A percentile compares a stretch with the other conserved stretches of the same genome.
These are phyloP conservation scores for Sordariomycetes sp. DNA, from an alignment of 2,329 filamentous ascomycete species.

Conservation along the genomic window DNA sequence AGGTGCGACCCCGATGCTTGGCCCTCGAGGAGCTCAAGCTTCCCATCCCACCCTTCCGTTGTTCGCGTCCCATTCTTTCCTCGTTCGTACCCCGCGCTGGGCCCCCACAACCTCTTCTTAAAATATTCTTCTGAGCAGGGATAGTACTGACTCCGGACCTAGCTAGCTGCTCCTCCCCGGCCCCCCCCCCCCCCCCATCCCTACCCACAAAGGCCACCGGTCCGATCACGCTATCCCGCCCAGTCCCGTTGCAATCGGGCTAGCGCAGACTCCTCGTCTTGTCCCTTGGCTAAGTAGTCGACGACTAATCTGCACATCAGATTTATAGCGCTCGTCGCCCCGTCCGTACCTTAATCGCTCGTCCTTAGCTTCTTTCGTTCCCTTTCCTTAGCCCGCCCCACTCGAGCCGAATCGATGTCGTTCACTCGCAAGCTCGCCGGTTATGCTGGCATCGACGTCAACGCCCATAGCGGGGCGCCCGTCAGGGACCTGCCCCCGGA, in stretches of 20 bases:
- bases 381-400: neutral
- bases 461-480: slow-evolving; percentile 13
- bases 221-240: neutral
- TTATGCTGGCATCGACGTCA: slow-evolving; percentile 16
- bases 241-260: neutral
- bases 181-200: neutral
- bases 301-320: neutral
- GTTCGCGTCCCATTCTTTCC: neutral
- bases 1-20: neutral
- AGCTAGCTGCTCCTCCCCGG: neutral
- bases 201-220: neutral
- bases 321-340: too few species aligned
- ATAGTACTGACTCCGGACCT: neutral
- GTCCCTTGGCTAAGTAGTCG: neutral
- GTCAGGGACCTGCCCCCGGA: slow-evolving; percentile 9
- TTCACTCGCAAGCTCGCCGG: slow-evolving; percentile 10
- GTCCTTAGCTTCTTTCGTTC: neutral
- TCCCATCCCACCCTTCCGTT: neutral
- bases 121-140: neutral
- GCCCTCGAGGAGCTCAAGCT: neutral
- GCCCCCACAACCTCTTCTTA: neutral
- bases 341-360: neutral
- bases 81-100: neutral
- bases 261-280: neutral
- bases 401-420: neutral